A percentile compares a stretch with the other conserved stretches of the same genome.
phyloP scores from a whole-genome alignment of 2,329 filamentous ascomycete genomes.

The Fusarium decemcellulare region DNA sequence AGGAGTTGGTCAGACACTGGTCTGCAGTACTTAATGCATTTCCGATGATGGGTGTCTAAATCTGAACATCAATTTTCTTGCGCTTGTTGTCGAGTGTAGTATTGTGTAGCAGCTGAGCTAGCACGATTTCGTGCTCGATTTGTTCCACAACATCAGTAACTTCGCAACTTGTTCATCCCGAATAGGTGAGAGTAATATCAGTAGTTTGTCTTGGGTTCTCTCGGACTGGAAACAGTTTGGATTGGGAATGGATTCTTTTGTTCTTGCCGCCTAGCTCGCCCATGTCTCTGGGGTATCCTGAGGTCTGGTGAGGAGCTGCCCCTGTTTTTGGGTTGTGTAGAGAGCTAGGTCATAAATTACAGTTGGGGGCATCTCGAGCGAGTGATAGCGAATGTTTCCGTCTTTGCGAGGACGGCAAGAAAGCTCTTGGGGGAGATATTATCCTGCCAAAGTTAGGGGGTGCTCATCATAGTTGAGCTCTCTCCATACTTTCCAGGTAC shows the following conservation, averaged over 20 bases:
- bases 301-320: no score
- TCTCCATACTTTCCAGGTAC: no score
- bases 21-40: neutral
- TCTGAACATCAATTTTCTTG: neutral
- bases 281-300: neutral
- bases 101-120: neutral
- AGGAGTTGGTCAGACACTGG: neutral
- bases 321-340: neutral
- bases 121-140: neutral
- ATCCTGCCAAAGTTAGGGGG: no score
- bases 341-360: no score
- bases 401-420: no score
- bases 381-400: neutral
- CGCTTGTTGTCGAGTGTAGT: neutral
- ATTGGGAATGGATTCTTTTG: neutral
- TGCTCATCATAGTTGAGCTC: no score
- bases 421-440: no score
- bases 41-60: neutral
- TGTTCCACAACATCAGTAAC: neutral
- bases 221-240: neutral
- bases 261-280: neutral
- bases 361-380: no score
- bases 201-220: neutral
- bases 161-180: no score
- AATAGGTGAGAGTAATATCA: neutral